Conservation (phyloP, 345 rosid species). For the Stellera chamaejasme region DNA sequence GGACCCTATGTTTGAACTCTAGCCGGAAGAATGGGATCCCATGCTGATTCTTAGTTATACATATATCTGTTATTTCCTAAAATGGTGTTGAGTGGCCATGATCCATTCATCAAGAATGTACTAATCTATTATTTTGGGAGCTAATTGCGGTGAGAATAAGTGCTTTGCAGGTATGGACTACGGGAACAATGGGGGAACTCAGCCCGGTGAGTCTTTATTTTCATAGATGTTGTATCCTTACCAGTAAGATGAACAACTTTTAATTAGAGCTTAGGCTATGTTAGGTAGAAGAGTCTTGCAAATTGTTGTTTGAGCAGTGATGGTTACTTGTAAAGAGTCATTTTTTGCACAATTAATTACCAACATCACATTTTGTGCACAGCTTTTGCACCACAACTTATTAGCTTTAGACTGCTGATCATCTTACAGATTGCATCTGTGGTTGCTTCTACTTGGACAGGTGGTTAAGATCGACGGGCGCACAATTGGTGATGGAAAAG, state of each 20-base stretch:
- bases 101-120: too few species aligned
- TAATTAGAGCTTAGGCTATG: not conserved
- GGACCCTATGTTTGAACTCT: too few species aligned
- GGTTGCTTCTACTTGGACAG: constrained; percentile 16
- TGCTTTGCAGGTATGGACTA: constrained; percentile 67
- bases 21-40: too few species aligned
- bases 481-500: constrained; percentile 64
- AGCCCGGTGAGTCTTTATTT: constrained; percentile 44
- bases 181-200: constrained; percentile 93
- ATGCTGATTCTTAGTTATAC: too few species aligned
- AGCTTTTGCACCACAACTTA: not conserved
- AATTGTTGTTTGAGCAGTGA: too few species aligned
- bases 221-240: not conserved
- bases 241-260: not conserved
- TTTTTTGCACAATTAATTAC: too few species aligned
- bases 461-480: constrained; percentile 70
- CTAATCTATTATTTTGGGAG: not conserved
- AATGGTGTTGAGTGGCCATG: too few species aligned
- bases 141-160: not conserved
- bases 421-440: not conserved
- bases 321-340: too few species aligned
- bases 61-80: too few species aligned
- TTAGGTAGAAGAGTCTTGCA: not conserved
- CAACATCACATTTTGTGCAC: too few species aligned
- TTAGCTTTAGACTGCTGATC: not conserved